Evolutionary conservation across 192 early-diverging fungal species (phyloP).

Genomic region (Backusella tarrabulga): DNA sequence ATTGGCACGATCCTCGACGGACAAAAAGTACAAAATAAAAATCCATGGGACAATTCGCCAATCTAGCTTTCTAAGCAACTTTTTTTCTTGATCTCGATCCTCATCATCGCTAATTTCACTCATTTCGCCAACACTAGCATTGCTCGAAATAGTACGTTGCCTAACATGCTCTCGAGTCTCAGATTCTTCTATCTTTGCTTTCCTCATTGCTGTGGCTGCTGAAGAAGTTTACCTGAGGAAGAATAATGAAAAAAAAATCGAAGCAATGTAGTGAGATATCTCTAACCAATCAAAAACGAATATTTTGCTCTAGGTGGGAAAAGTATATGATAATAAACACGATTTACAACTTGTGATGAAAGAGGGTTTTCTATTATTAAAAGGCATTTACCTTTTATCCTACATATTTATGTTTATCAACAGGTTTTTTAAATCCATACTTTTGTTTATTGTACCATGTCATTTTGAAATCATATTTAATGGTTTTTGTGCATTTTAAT

Average conservation of each 20-base stretch:
- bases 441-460: too few species aligned
- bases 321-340: neutral
- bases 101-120: neutral
- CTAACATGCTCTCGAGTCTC: neutral
- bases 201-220: neutral
- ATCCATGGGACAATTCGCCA: conserved; percentile 38
- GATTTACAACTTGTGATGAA: too few species aligned
- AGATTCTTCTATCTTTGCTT: neutral
- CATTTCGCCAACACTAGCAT: neutral
- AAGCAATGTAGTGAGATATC: neutral
- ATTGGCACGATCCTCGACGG: conserved; percentile 33
- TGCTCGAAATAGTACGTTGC: neutral
- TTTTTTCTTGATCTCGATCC: conserved; percentile 17
- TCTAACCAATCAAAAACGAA: neutral
- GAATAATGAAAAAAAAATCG: neutral
- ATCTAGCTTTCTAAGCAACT: conserved; percentile 30
- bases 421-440: too few species aligned
- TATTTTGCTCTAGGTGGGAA: neutral
- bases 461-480: too few species aligned
- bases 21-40: conserved; percentile 32
- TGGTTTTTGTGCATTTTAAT: too few species aligned
- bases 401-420: too few species aligned
- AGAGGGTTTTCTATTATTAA: too few species aligned
- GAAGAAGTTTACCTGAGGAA: neutral
- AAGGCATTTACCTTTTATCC: too few species aligned